Base-by-base conservation (phyloP, 2,329 filamentous ascomycete species). In the Boeremia exigua region DNA sequence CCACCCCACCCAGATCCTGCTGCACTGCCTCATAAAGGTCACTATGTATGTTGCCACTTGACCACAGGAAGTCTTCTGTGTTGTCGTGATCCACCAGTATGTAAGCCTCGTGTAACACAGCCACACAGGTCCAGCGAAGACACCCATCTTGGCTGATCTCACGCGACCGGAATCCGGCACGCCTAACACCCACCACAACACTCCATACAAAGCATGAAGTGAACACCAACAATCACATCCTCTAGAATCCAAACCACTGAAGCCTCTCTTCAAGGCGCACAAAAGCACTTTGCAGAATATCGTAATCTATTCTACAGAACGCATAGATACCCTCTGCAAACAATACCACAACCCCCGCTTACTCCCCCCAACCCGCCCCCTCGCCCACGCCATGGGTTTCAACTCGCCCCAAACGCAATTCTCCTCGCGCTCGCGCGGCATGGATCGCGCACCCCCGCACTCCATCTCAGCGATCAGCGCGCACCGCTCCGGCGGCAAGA, bases 401-500 rank as follows among this genome's bases (percentile, higher is more conserved):
- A 15, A 8, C 42, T 40, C 42, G 14, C 40, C 49, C 8, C 9
- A 12, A 11, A 14, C 33, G 27, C 48, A 52, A 9, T 52, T 34
- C 34, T 1, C n/a, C 4, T 9, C 23, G 17, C 19, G 36, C 34
- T 37, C 37, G 1, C 44, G 14, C 28, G 29, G 33, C 27, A 9
- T 17, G 4, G 45, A 49, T 6, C 48, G 47, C n/a, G 57, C 58
- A 44, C 49, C 54, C 12, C 54, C 43, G 9, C 62, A 66, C 61
- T 68, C 61, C 2, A 23, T 62, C 19, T 45, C 58, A 49, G 55
- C 58, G 30, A 59, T 67, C 29, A 33, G 45, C n/a, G 54, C 61
- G 4, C 59, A 59, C 33, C 58, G 64, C n/a, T 23, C 15, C 17
- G 54, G 58, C 27, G 62, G 64, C 9, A 63, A 56, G 27, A 58